Evolutionary conservation across 805 yeast species (phyloP).

Genomic region (Sugiyamaella qingdaonensis): DNA sequence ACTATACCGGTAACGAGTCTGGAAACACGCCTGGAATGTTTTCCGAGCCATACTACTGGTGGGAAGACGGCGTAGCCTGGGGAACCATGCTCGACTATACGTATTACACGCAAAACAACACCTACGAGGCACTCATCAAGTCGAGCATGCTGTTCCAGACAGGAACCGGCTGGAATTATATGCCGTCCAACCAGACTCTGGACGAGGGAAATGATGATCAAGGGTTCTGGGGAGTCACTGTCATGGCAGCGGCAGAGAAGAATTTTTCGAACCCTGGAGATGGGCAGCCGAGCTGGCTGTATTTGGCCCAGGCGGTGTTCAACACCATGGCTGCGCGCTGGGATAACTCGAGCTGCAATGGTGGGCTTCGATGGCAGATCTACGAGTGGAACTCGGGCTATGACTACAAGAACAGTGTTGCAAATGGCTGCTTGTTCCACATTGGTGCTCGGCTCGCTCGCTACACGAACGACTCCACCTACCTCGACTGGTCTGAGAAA

Average conservation of each 20-base stretch:
- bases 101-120: conserved; percentile 62
- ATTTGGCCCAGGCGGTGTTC: conserved; percentile 77
- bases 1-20: conserved; percentile 60
- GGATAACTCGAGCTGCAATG: conserved; percentile 61
- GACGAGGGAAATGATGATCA: conserved; percentile 94
- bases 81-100: conserved; percentile 70
- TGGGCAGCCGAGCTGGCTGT: conserved; percentile 65
- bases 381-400: conserved; percentile 86
- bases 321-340: conserved; percentile 79
- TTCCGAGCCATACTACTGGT: conserved; percentile 76
- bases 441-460: conserved; percentile 80
- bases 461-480: conserved; percentile 66
- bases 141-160: conserved; percentile 63
- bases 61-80: conserved; percentile 84
- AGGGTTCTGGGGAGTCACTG: conserved; percentile 89
- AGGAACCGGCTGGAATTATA: conserved; percentile 60
- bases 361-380: conserved; percentile 91
- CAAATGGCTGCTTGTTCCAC: conserved; percentile 80
- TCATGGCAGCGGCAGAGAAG: conserved; percentile 77
- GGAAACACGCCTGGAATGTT: conserved; percentile 77
- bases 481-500: conserved; percentile 66
- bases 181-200: conserved; percentile 75
- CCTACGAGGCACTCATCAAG: conserved; percentile 54
- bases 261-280: conserved; percentile 68
- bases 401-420: conserved; percentile 79